A percentile compares a stretch with the other conserved stretches of the same genome.
These are phyloP conservation scores for Cordyceps sp. DNA, from an alignment of 2,329 filamentous ascomycete genomes.

Conservation along the genomic window DNA sequence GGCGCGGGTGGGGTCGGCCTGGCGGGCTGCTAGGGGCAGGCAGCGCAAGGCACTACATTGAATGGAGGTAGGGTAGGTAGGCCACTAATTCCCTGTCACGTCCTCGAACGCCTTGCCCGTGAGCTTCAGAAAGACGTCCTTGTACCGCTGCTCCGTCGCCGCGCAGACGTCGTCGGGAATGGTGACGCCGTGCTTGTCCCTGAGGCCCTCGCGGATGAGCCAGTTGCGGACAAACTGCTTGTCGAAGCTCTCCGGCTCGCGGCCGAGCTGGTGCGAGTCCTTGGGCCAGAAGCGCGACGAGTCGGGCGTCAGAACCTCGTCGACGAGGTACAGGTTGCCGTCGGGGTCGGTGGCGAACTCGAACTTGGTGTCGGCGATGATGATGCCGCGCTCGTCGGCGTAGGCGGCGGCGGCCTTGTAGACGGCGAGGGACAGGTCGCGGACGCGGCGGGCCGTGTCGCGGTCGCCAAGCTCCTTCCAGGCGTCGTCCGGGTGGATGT, in stretches of 20 bases:
- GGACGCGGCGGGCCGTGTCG: conserved; percentile 13
- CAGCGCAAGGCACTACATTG: too few species aligned
- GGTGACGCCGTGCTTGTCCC: conserved; percentile 27
- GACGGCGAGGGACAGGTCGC: conserved; percentile 14
- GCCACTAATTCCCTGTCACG: too few species aligned
- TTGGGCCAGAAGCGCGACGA: conserved; percentile 77
- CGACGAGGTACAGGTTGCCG: conserved; percentile 31
- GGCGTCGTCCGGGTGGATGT: conserved; percentile 58
- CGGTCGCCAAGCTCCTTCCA: conserved; percentile 20
- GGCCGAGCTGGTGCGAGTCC: conserved; percentile 45
- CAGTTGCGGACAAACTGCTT: conserved; percentile 78
- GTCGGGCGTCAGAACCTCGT: conserved; percentile 76
- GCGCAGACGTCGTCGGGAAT: conserved; percentile 41
- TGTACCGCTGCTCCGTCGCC: conserved; percentile 6
- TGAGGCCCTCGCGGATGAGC: conserved; percentile 52
- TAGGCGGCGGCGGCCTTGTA: conserved; percentile 38
- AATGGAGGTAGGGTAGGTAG: too few species aligned
- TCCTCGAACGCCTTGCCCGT: conserved; percentile 33
- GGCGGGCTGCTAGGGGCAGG: too few species aligned
- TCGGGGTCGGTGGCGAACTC: conserved; percentile 37
- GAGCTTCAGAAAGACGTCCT: conserved; percentile 28
- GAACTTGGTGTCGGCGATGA: conserved; percentile 26
- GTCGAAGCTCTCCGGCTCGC: conserved; percentile 70
- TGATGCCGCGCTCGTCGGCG: conserved; percentile 26
- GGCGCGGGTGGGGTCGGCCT: too few species aligned